These are phyloP conservation scores for Solanum chiquidenum DNA, from an alignment of 257 asterid species.

Conservation along the genomic window DNA sequence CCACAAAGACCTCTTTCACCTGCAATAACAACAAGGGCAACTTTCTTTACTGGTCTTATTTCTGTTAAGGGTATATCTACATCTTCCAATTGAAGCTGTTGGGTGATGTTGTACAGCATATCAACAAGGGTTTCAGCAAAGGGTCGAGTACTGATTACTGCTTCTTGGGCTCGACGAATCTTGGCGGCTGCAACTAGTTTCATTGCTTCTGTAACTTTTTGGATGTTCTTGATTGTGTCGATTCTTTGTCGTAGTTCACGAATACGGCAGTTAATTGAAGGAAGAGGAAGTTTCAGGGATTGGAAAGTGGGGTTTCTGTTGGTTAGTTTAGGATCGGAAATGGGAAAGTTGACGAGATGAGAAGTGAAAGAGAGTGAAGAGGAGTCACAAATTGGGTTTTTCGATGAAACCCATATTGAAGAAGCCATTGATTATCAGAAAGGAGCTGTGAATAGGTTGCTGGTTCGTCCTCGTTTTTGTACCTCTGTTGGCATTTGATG, in stretches of 20 bases:
- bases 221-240: constrained; percentile 46
- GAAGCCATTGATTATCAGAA: neutral
- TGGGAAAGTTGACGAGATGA: neutral
- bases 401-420: neutral
- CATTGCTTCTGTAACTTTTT: constrained; percentile 69
- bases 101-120: constrained; percentile 36
- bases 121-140: constrained; percentile 54
- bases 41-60: constrained; percentile 53
- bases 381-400: no score
- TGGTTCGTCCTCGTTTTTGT: no score
- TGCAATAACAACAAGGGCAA: constrained; percentile 48
- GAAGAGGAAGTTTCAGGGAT: neutral
- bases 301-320: neutral
- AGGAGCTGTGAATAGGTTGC: no score
- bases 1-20: constrained; percentile 81
- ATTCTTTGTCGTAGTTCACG: constrained; percentile 58
- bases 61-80: constrained; percentile 51
- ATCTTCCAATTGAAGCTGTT: constrained; percentile 52
- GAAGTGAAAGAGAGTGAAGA: neutral
- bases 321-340: neutral
- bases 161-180: constrained; percentile 70
- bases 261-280: constrained; percentile 21
- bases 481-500: no score
- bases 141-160: constrained; percentile 53
- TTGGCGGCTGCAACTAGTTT: constrained; percentile 68